A percentile compares a stretch with the other conserved stretches of the same genome.
These are phyloP conservation scores for Arabidopsis hybrid DNA, from an alignment of 441 rosid genomes.

Conservation along the genomic window DNA sequence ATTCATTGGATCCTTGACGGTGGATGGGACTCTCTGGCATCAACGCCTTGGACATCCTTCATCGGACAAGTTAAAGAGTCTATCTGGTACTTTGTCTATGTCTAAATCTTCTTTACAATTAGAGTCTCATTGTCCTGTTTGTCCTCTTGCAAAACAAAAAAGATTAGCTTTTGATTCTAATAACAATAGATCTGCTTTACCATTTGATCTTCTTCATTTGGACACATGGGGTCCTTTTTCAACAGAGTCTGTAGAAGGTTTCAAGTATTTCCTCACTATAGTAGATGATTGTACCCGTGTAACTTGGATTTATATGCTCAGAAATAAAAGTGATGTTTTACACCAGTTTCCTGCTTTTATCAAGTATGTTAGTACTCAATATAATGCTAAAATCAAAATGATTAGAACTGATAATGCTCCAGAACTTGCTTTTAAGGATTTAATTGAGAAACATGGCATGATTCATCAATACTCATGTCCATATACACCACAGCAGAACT, in stretches of 20 bases:
- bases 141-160: not conserved
- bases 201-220: not conserved
- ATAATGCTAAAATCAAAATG: too few species aligned
- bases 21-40: not conserved
- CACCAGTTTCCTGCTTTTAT: too few species aligned
- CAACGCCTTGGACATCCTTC: not conserved
- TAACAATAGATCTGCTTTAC: rapidly evolving
- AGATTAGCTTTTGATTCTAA: not conserved
- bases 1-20: not conserved
- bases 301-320: not conserved
- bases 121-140: not conserved
- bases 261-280: slow-evolving; percentile 5
- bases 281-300: not conserved
- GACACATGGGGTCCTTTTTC: not conserved
- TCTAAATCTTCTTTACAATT: not conserved
- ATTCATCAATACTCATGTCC: too few species aligned
- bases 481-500: too few species aligned
- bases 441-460: too few species aligned
- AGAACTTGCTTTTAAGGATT: too few species aligned
- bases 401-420: too few species aligned
- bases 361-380: too few species aligned
- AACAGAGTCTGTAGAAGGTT: not conserved
- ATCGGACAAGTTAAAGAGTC: not conserved
- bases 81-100: not conserved
- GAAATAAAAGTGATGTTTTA: not conserved